phyloP scores from a whole-genome alignment of 768 basidiomycete species.

The Lentinus brumalis region DNA sequence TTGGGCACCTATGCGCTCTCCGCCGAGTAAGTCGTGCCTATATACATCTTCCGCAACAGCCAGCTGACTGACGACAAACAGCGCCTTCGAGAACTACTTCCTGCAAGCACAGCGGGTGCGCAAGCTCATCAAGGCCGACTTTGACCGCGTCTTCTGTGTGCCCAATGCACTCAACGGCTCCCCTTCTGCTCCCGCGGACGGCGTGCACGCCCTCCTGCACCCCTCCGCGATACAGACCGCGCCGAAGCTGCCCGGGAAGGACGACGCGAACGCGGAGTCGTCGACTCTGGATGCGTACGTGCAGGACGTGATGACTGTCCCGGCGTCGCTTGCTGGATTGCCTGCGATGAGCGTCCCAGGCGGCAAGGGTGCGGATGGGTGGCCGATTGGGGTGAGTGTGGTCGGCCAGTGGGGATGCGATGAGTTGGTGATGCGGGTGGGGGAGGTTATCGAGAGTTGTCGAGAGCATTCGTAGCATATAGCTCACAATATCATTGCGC shows the following conservation, averaged over 20 bases:
- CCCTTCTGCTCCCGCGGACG: constrained; percentile 13
- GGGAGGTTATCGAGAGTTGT: constrained; percentile 38
- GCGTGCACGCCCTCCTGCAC: constrained; percentile 83
- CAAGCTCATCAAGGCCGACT: constrained; percentile 69
- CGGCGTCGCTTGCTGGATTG: constrained; percentile 87
- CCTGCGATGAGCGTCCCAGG: constrained; percentile 79
- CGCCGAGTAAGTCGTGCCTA: constrained; percentile 67
- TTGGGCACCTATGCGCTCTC: constrained; percentile 91
- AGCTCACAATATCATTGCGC: too few species aligned
- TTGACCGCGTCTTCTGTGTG: constrained; percentile 64
- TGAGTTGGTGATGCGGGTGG: constrained; percentile 56
- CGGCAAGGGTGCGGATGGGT: constrained; percentile 52
- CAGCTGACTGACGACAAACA: constrained; percentile 31
- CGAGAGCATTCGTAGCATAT: neutral
- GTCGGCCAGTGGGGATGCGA: constrained; percentile 90
- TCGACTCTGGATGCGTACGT: constrained; percentile 64
- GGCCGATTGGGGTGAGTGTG: constrained; percentile 84
- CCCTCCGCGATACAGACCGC: constrained; percentile 89
- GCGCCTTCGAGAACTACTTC: constrained; percentile 98
- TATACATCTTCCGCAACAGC: neutral
- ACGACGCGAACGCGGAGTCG: neutral
- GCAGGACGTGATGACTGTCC: constrained; percentile 91
- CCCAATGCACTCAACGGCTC: constrained; percentile 42
- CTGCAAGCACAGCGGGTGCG: constrained; percentile 89
- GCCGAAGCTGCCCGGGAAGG: constrained; percentile 48